Base-by-base conservation (phyloP, 2,329 filamentous ascomycete species). In the Trichophaea hybrida region DNA sequence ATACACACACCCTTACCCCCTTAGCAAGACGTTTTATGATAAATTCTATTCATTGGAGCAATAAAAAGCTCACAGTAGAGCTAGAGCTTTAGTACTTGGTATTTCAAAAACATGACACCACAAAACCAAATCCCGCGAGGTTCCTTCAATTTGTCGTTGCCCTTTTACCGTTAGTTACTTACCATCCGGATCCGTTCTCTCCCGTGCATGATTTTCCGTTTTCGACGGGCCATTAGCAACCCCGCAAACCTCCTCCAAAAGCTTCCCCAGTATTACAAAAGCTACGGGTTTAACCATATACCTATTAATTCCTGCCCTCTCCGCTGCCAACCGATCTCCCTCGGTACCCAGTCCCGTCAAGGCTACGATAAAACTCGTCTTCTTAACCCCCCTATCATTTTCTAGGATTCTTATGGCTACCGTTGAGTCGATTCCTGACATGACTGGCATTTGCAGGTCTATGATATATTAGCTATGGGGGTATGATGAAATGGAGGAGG, bases 251-350 rank as follows among this genome's bases (percentile, higher is more conserved):
- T 31, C 70, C 58, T 70, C 71, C 50, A 73, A 64, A 35, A 73
- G 68, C 65, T 69, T 70, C 12, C 67, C 70, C 10, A 75, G 65
- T 57, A 73, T 72, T 59, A 70, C 71, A 59, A 74, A 69, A 13
- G 65, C 63, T 33, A 72, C 70, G 8, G 71, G 71, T 50, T 72
- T 72, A 12, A 70, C 71, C 58, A 72, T 63, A 54, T 70, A 72
- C 0, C 70, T 57, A 65, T 72, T 70, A 31, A 71, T 66, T 3
- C 71, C 71, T 7, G 66, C 65, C 17, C 62, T 59, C n/a, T 65
- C 65, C 4, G 71, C 72, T 55, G 71, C 70, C 7, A 61, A 64
- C 57, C 71, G 69, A 55, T 71, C 70, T 46, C 65, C 65, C 13
- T 66, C 68, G 44, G 64, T 66, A 6, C 68, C 69, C 33, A 72